Percentiles rank a stretch among this genome's conserved stretches.
Evolutionary conservation across 345 rosid species (phyloP).

Genomic region (Dipteronia dyeriana): DNA sequence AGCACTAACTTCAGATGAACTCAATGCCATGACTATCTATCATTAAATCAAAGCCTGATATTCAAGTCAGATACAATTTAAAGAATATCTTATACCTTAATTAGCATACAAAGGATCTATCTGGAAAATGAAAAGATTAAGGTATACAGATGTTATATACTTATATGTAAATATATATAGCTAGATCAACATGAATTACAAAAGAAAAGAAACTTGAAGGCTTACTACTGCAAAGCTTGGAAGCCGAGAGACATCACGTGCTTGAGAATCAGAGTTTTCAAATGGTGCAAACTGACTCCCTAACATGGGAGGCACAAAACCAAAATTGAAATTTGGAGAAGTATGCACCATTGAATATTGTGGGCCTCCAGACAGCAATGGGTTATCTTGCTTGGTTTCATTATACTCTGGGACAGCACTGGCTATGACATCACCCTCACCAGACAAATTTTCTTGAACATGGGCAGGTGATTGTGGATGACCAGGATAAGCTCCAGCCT

Average conservation of each 20-base stretch:
- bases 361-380: conserved; percentile 50
- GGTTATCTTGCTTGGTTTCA: conserved; percentile 61
- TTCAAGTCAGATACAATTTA: conserved; percentile 1
- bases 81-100: neutral
- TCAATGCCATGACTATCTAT: neutral
- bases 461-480: conserved; percentile 48
- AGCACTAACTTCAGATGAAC: conserved; percentile 1
- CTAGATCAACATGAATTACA: conserved; percentile 16
- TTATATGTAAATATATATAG: neutral
- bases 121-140: neutral
- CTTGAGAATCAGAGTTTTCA: conserved; percentile 79
- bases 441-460: conserved; percentile 52
- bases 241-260: conserved; percentile 69
- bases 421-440: conserved; percentile 51
- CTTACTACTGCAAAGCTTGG: conserved; percentile 73
- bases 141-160: neutral
- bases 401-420: conserved; percentile 51
- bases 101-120: conserved; percentile 7
- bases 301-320: conserved; percentile 61
- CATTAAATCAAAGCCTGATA: neutral
- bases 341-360: conserved; percentile 61
- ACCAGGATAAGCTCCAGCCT: conserved; percentile 56
- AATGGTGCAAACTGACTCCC: conserved; percentile 62
- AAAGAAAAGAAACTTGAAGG: conserved; percentile 14
- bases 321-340: conserved; percentile 58